phyloP scores from a whole-genome alignment of 2,329 filamentous ascomycete species.

The Albophoma yamanashiensis region DNA sequence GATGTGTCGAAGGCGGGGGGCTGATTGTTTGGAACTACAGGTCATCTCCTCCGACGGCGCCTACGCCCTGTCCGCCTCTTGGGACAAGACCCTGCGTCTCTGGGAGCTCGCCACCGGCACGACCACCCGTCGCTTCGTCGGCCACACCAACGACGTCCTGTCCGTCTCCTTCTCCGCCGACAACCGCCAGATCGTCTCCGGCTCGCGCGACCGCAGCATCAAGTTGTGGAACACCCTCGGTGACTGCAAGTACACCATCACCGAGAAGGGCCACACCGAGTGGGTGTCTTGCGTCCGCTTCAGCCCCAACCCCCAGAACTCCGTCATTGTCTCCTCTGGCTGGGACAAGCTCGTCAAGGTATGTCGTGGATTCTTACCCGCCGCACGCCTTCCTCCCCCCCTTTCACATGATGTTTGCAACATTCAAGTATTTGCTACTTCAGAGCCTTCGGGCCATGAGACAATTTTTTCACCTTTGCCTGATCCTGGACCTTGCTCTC shows the following conservation, averaged over 20 bases:
- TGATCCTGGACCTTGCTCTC: slow-evolving; percentile 43
- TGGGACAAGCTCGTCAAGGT: slow-evolving; percentile 99
- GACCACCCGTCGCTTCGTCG: slow-evolving; percentile 96
- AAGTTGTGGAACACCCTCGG: slow-evolving; percentile 99
- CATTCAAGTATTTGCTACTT: slow-evolving; percentile 99
- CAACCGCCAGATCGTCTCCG: slow-evolving; percentile 99
- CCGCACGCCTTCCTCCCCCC: background rate
- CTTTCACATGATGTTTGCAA: slow-evolving; percentile 76
- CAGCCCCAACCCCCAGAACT: slow-evolving; percentile 99
- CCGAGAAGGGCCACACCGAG: slow-evolving; percentile 99
- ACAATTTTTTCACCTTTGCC: slow-evolving; percentile 85
- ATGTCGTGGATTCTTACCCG: slow-evolving; percentile 30
- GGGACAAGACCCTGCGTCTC: slow-evolving; percentile 99
- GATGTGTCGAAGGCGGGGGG: slow-evolving; percentile 4
- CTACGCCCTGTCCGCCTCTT: slow-evolving; percentile 96
- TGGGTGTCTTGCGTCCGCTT: slow-evolving; percentile 99
- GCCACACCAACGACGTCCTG: slow-evolving; percentile 98
- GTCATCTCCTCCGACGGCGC: slow-evolving; percentile 99
- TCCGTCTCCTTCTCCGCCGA: slow-evolving; percentile 99
- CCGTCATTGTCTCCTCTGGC: slow-evolving; percentile 94
- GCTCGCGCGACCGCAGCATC: slow-evolving; percentile 95
- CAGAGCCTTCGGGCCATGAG: slow-evolving; percentile 97
- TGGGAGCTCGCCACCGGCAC: slow-evolving; percentile 97
- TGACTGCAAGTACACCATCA: slow-evolving; percentile 99
- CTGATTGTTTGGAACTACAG: slow-evolving; percentile 33